phyloP scores from a whole-genome alignment of 805 yeast species.

The Wickerhamiella domercqiae region DNA sequence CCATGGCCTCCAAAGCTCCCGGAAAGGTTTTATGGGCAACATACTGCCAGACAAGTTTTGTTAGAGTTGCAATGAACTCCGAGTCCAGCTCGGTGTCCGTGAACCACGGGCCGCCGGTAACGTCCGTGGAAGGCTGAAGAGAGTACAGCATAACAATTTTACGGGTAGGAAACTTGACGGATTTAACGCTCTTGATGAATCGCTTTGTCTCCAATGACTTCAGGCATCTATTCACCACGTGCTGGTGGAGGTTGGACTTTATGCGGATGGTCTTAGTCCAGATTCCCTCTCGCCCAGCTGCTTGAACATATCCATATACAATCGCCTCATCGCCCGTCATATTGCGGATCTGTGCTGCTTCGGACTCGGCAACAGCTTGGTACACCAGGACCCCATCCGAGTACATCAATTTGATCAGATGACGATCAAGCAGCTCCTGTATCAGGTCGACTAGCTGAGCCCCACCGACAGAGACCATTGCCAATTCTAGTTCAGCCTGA shows the following conservation, averaged over 20 bases:
- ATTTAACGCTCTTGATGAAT: conserved; percentile 75
- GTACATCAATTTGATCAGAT: conserved; percentile 53
- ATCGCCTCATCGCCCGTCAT: conserved; percentile 83
- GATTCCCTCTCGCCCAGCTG: conserved; percentile 86
- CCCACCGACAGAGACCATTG: conserved; percentile 31
- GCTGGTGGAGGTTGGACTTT: conserved; percentile 78
- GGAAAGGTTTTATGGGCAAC: conserved; percentile 68
- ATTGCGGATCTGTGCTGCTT: conserved; percentile 58
- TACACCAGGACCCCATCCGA: conserved; percentile 50
- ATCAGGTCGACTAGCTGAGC: conserved; percentile 29
- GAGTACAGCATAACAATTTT: conserved; percentile 92
- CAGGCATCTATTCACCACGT: conserved; percentile 70
- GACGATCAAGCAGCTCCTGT: conserved; percentile 36
- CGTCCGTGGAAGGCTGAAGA: conserved; percentile 85
- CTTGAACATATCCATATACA: conserved; percentile 82
- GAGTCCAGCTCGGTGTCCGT: conserved; percentile 90
- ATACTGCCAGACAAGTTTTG: conserved; percentile 78
- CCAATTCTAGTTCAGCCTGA: conserved; percentile 50
- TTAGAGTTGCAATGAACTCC: conserved; percentile 74
- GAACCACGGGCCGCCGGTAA: conserved; percentile 99
- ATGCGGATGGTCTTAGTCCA: conserved; percentile 90
- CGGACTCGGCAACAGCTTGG: conserved; percentile 55
- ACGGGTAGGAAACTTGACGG: conserved; percentile 81
- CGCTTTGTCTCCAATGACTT: conserved; percentile 68
- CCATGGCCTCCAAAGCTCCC: conserved; percentile 40